Evolutionary conservation across 495 filamentous ascomycete species (phyloP), one percentile per base, ranked within the genome.

Genomic region (Talaromyces proteolyticus): DNA sequence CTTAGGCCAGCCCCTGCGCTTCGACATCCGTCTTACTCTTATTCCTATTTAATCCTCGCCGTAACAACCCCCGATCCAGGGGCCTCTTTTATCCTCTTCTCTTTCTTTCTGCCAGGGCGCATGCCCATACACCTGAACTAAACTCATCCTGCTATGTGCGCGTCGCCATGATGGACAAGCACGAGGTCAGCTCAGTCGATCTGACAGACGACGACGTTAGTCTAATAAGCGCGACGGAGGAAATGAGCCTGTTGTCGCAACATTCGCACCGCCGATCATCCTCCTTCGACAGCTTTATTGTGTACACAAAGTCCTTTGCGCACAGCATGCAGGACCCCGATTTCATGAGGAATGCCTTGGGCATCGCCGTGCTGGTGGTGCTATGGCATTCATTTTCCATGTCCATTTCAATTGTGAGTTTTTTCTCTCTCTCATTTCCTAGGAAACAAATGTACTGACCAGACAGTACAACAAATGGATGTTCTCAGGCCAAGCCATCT

Each of bases 381-480:
- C 69, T 89, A 44, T 94, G 89, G 89, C 90, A 91, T 68, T 62
- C 82, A 14, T 92, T 92, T 63, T 91, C 86, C 12, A 77, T 92
- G 22, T 84, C 82, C 16, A 91, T 93, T 59, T 92, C 89, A 17
- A 75, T 94, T 41, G 86, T 89, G 79, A 66, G 43, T 16, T 19
- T 42, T n/a, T 17, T 18, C 12, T 10, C 11, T 24, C 11, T 29
- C 11, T 39, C 2, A 2, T 17, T 45, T 45, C 21, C 6, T 29
- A 10, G 10, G 4, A 20, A 45, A 23, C 14, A 14, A 1, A 45
- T 8, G 19, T 4, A 44, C 19, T 20, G 18, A 41, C 49, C 39
- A 24, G 29, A 17, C 54, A 89, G 86, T 94, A 94, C 69, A 94
- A 94, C 73, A 93, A 91, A 73, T 93, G 89, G 89, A 94, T 94